Evolutionary conservation across 2,329 filamentous ascomycete genomes (phyloP), one percentile per base, ranked within the genome.

Genomic region (Fusarium torreyae): DNA sequence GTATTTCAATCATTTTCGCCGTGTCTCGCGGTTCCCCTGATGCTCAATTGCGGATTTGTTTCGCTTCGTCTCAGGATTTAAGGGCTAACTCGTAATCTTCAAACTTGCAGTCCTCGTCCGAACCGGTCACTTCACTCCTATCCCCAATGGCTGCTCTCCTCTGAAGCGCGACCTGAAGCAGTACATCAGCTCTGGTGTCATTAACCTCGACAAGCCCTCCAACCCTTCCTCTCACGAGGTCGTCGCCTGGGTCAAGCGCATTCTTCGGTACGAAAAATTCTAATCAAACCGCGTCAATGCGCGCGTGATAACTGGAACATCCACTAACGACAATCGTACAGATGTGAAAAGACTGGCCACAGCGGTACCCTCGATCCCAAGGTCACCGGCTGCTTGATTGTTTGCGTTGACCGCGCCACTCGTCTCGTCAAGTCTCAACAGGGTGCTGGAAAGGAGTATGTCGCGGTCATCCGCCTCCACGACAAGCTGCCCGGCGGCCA

Each of bases 161-260:
- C 85, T 97, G 79, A 94, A 94, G 83, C 93, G 96, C 81, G 95
- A 98, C 81, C 88, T 99, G 78, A 98, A 98, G 87, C 94, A 92
- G 70, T 99, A 98, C 85, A 91, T 99, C 80, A 95, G 92, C 81
- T 97, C 94, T 70, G 96, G 96, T 84, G 95, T 99, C 63, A 98
- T 99, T 84, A 99, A 99, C 85, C 91, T 98, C 75, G 81, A 83
- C 71, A 83, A 83, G 86, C 96, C 95, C 60, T 97, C 94, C 54
- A 99, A 99, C 86, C 95, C 95, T 56, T 98, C 94, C 73, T 96
- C 92, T 77, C 96, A 99, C 88, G 96, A 99, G 87, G 96, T 99
- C 72, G 96, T 99, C 78, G 95, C 96, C 73, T 99, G 96, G 96
- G 92, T 98, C 75, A 99, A 99, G 91, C 91, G 95, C 76, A 98